Evolutionary conservation across 495 filamentous ascomycete genomes (phyloP).

Genomic region (Gamarada debralockiae): DNA sequence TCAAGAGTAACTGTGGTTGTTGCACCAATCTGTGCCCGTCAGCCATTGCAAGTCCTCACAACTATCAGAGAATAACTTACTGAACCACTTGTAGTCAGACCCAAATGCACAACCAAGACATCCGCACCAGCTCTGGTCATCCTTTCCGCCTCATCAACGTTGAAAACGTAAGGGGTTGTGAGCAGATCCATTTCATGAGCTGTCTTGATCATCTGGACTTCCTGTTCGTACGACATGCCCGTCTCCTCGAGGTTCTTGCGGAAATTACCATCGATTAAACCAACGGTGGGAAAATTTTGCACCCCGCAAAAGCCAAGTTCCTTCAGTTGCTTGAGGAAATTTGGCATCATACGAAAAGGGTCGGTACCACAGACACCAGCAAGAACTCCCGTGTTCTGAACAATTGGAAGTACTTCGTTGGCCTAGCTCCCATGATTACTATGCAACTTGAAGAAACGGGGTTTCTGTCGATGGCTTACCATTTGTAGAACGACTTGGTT

Average conservation of each 20-base stretch:
- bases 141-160: constrained; percentile 46
- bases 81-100: constrained; percentile 58
- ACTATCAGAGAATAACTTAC: too few species aligned
- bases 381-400: constrained; percentile 57
- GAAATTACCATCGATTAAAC: constrained; percentile 64
- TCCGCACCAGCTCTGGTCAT: constrained; percentile 66
- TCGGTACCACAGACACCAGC: constrained; percentile 67
- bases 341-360: constrained; percentile 54
- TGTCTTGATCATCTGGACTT: constrained; percentile 59
- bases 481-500: constrained; percentile 67
- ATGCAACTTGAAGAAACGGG: too few species aligned
- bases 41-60: too few species aligned
- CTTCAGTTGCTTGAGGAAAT: constrained; percentile 53
- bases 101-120: constrained; percentile 66
- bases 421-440: too few species aligned
- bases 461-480: too few species aligned
- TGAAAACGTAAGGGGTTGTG: constrained; percentile 69
- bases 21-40: constrained; percentile 45
- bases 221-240: constrained; percentile 59
- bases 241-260: constrained; percentile 65
- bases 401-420: constrained; percentile 55
- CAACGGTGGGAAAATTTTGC: constrained; percentile 73
- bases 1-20: constrained; percentile 56
- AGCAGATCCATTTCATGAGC: constrained; percentile 55
- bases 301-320: constrained; percentile 61